These are phyloP conservation scores for Leptodontidium sp. DNA, from an alignment of 2,329 filamentous ascomycete genomes.

Conservation along the genomic window DNA sequence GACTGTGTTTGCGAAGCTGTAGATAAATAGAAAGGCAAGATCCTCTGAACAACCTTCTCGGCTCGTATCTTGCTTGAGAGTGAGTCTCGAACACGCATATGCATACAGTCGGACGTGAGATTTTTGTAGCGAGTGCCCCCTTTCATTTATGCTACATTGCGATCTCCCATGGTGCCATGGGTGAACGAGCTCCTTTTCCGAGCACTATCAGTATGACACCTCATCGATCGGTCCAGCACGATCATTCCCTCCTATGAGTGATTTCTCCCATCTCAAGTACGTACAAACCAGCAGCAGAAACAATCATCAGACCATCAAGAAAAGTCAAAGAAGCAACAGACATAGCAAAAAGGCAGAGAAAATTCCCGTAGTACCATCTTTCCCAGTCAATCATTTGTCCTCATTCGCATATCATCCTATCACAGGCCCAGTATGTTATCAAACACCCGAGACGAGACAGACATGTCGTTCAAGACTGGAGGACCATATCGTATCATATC, in stretches of 20 bases:
- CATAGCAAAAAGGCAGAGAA: not conserved
- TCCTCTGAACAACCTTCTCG: not conserved
- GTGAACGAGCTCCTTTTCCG: too few species aligned
- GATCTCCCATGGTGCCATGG: not conserved
- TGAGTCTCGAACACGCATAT: too few species aligned
- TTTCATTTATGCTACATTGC: not conserved
- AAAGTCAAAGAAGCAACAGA: not conserved
- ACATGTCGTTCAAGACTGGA: too few species aligned
- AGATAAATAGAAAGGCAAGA: not conserved
- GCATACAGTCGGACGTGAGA: not conserved
- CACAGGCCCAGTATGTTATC: not conserved
- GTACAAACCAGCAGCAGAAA: not conserved
- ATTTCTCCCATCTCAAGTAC: not conserved
- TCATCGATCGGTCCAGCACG: not conserved
- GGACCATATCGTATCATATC: too few species aligned
- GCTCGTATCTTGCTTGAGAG: not conserved
- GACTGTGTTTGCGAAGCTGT: conserved; percentile 75
- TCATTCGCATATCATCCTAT: not conserved
- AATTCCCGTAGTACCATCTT: not conserved
- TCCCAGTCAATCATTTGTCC: not conserved
- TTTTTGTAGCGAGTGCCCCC: not conserved
- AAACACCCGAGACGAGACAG: too few species aligned
- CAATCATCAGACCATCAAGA: not conserved
- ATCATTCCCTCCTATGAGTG: not conserved
- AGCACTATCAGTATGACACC: not conserved